A percentile compares a stretch with the other conserved stretches of the same genome.
These are phyloP conservation scores for Puccinellia tenuiflora DNA, from an alignment of 176 grass and related monocot genomes.

Conservation along the genomic window DNA sequence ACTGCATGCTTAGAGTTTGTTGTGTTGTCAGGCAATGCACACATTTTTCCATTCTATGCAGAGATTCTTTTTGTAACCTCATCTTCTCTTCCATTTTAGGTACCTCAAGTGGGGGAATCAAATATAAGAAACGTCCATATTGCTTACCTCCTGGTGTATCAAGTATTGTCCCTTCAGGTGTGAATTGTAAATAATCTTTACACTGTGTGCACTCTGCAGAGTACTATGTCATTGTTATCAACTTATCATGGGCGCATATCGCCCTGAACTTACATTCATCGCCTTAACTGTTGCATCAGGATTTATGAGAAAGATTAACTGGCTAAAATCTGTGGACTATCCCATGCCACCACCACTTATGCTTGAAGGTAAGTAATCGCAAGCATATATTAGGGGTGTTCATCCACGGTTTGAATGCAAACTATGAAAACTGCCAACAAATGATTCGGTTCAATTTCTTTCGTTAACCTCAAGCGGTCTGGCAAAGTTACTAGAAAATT, in stretches of 20 bases:
- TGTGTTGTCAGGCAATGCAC: background rate
- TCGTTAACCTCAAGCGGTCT: background rate
- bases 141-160: background rate
- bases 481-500: background rate
- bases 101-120: background rate
- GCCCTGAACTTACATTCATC: background rate
- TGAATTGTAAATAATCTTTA: background rate
- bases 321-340: background rate
- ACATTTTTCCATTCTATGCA: background rate
- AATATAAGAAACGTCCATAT: background rate
- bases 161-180: slow-evolving; percentile 21
- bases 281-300: background rate
- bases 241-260: background rate
- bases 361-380: background rate
- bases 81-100: background rate
- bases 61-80: background rate
- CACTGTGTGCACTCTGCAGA: background rate
- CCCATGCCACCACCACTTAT: slow-evolving; percentile 12
- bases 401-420: background rate
- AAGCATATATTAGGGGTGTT: background rate
- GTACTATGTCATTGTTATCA: background rate
- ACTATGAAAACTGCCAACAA: background rate
- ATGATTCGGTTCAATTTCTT: background rate
- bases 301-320: background rate
- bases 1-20: background rate